These are phyloP conservation scores for Penicillium daleae DNA, from an alignment of 495 filamentous ascomycete species.

Conservation along the genomic window DNA sequence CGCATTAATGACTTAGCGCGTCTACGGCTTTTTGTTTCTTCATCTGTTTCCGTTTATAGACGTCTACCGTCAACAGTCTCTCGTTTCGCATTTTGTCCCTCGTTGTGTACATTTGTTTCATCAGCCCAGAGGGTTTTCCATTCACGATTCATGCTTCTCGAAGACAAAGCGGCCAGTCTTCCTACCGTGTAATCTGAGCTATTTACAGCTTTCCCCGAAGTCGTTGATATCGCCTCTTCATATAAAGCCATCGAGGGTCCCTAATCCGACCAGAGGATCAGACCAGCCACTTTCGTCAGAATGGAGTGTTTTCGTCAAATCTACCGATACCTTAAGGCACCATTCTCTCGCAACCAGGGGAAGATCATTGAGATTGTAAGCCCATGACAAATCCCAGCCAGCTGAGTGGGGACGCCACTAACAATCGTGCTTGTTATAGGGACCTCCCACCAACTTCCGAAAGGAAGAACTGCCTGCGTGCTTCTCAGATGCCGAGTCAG, in stretches of 20 bases:
- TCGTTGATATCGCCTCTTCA: constrained; percentile 13
- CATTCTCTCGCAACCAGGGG: constrained; percentile 37
- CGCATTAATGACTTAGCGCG: constrained; percentile 36
- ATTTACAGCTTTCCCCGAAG: neutral
- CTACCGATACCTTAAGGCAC: constrained; percentile 40
- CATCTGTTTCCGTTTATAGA: constrained; percentile 31
- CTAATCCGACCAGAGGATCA: constrained; percentile 4
- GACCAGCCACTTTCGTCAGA: constrained; percentile 1
- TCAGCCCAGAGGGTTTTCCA: constrained; percentile 19
- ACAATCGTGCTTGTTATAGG: constrained; percentile 28
- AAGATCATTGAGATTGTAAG: constrained; percentile 46
- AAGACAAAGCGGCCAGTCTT: constrained; percentile 1
- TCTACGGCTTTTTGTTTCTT: constrained; percentile 26
- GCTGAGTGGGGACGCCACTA: neutral
- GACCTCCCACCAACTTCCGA: constrained; percentile 50
- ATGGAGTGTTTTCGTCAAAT: constrained; percentile 51
- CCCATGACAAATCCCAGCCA: neutral
- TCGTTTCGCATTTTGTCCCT: constrained; percentile 35
- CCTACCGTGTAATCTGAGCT: neutral
- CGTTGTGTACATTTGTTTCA: constrained; percentile 32
- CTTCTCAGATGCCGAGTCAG: constrained; percentile 52
- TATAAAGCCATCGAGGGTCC: constrained; percentile 13
- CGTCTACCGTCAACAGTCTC: constrained; percentile 23
- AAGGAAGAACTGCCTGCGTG: constrained; percentile 49
- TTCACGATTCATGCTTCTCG: constrained; percentile 12